phyloP scores from a whole-genome alignment of 495 filamentous ascomycete genomes.

The Talaromyces nanjingensis region DNA sequence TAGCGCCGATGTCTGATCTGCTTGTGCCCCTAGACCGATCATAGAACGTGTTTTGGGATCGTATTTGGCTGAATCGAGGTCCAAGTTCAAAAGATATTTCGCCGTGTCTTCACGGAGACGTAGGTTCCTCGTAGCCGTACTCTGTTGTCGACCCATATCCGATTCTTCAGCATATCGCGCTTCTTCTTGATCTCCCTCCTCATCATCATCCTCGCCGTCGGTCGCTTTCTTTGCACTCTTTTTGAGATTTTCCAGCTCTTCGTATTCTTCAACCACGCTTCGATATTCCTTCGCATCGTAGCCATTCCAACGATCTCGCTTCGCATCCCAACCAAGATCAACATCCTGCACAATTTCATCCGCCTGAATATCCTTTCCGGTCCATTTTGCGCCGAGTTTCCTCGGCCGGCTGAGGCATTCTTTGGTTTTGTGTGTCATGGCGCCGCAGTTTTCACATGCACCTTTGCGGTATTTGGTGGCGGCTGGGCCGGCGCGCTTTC shows the following conservation, averaged over 20 bases:
- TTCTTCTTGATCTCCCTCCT: slow-evolving; percentile 51
- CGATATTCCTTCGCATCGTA: slow-evolving; percentile 86
- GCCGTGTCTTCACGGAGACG: slow-evolving; percentile 94
- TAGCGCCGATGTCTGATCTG: slow-evolving; percentile 74
- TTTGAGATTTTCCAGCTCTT: slow-evolving; percentile 78
- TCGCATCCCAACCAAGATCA: slow-evolving; percentile 92
- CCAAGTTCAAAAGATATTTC: slow-evolving; percentile 93
- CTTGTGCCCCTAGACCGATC: slow-evolving; percentile 78
- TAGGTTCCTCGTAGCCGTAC: slow-evolving; percentile 82
- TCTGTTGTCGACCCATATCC: slow-evolving; percentile 90
- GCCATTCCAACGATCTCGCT: slow-evolving; percentile 94
- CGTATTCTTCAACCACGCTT: slow-evolving; percentile 78
- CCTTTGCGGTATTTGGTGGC: slow-evolving; percentile 97
- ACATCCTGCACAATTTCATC: slow-evolving; percentile 86
- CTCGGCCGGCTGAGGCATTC: slow-evolving; percentile 87
- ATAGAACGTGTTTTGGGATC: slow-evolving; percentile 95
- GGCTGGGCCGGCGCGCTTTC: slow-evolving; percentile 69
- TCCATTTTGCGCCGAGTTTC: slow-evolving; percentile 88
- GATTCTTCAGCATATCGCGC: slow-evolving; percentile 90
- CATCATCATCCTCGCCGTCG: slow-evolving; percentile 37
- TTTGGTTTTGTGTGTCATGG: slow-evolving; percentile 91
- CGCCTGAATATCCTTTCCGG: slow-evolving; percentile 84
- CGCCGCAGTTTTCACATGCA: slow-evolving; percentile 96
- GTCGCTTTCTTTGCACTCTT: slow-evolving; percentile 39
- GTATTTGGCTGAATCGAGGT: slow-evolving; percentile 94